Evolutionary conservation across 2,329 filamentous ascomycete genomes (phyloP), one percentile per base, ranked within the genome.

Genomic region (Talaromyces sp.): DNA sequence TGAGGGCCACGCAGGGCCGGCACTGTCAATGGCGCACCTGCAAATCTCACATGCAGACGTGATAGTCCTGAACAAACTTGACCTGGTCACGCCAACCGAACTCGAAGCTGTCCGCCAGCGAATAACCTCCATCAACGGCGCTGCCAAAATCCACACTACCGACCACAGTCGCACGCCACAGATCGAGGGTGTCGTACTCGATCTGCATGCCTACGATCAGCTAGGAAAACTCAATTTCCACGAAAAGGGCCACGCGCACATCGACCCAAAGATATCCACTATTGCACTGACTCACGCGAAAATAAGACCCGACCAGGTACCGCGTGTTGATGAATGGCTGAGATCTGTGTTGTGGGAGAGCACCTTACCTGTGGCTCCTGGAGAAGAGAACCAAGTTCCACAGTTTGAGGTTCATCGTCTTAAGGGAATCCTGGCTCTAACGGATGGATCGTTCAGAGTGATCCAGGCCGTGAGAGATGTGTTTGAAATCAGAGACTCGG

Each of bases 41-140:
- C 95, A 99, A 71, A 96, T 99, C 63, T 97, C 92, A 1, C 93
- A 99, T 70, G 95, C 95, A 7, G 95, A 99, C 76, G 92, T 98
- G 9, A 85, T 99, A 52, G 86, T 99, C 44, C 85, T 99, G 68
- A 99, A 99, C 78, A 99, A 99, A 75, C 83, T 88, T 3, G 95
- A 99, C 71, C 81, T 97, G 3, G 92, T 98, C 3, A 85, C 83
- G 6, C 73, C 83, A 1, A 78, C 84, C 7, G 87, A 96, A 68
- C 82, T 98, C 0, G 76, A 85, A n/a, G 76, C 72, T 0, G 90
- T 97, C 8, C 83, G 82, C 64, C 81, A 84, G 17, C 85, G 95
- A 53, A 87, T 98, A 58, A 80, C 83, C 59, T 89, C 91, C 5
- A 98, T 99, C 74, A 99, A 99, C 72, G 89, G 90, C 0, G 81